Evolutionary conservation across 2,329 filamentous ascomycete species (phyloP).

Genomic region (Sarocladiaceae sp.): DNA sequence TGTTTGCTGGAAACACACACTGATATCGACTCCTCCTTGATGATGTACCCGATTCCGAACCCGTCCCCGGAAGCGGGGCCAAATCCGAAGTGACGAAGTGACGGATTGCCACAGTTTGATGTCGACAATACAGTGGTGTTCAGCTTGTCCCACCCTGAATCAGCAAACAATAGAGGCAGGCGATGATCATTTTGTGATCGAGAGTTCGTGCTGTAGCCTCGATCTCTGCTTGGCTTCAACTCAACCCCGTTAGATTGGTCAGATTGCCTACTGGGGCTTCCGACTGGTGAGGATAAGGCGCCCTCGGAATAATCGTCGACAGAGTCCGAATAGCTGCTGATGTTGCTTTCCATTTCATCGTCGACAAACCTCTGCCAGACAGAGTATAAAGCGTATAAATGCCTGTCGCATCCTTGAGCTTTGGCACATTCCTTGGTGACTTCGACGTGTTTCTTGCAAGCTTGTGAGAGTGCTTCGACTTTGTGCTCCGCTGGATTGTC

Average conservation of each 20-base stretch:
- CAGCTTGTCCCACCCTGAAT: constrained; percentile 87
- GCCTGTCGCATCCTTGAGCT: constrained; percentile 84
- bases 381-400: constrained; percentile 89
- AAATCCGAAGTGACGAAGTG: constrained; percentile 91
- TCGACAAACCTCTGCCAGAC: constrained; percentile 90
- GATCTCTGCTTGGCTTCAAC: constrained; percentile 31
- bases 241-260: constrained; percentile 27
- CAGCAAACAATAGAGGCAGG: constrained; percentile 77
- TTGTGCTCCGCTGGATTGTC: constrained; percentile 79
- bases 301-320: constrained; percentile 40
- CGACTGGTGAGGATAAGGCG: constrained; percentile 38
- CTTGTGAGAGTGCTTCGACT: constrained; percentile 75
- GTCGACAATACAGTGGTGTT: constrained; percentile 93
- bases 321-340: constrained; percentile 59
- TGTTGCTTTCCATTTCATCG: constrained; percentile 48
- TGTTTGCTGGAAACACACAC: constrained; percentile 94
- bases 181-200: constrained; percentile 40
- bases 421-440: constrained; percentile 82
- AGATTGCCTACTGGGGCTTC: constrained; percentile 49
- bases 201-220: constrained; percentile 50
- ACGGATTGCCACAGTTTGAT: constrained; percentile 97
- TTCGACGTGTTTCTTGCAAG: constrained; percentile 74
- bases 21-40: constrained; percentile 72
- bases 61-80: constrained; percentile 90
- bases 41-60: constrained; percentile 97